Evolutionary conservation across 352 stramenopile species (phyloP), one percentile per base, ranked within the genome.

Genomic region (Pythium volutum): DNA sequence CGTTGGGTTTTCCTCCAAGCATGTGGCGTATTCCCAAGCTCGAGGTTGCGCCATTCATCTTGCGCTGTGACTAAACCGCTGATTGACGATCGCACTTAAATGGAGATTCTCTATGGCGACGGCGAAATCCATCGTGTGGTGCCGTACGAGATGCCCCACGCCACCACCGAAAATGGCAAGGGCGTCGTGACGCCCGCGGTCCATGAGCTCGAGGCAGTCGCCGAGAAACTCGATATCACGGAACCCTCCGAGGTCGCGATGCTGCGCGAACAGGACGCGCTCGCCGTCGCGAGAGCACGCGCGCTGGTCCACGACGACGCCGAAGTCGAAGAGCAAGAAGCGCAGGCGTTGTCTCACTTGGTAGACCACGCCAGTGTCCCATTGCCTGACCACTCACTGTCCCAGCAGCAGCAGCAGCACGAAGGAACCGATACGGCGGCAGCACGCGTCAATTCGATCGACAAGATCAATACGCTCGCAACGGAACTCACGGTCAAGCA

Each of bases 241-340:
- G 61, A 68, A 29, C 36, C 45, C 5, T 34, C 54, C 16, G 62
- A 69, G 34, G 47, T 69, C 29, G 62, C 55, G 5, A 60, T 47
- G 41, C 55, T 69, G 18, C 62, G 62, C 18, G 49, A 69, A 31
- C 62, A 69, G 31, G 62, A 69, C 18, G 62, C 62, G 15, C 42
- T 64, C 8, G 62, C 62, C 3, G 62, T 70, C 2, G 63, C 63
- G 10, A 33, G 57, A 54, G 63, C 57, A 1, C 55, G 41, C 3
- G 61, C 54, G 5, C 45, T 59, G 10, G 56, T 33, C 4, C 31
- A 48, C 4, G 63, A 70, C 29, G 50, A 66, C 22, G 42, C n/a
- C 3, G 56, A 61, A 3, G 29, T 48, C 0, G 55, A 69, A 43
- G 31, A 56, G 7, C 14, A 60, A 34, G 33, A 64, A 8, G 16